Percentiles rank a stretch among this genome's conserved stretches.
Evolutionary conservation across 148 eudicot genomes (phyloP).

Genomic region (Fallopia convolvulus): DNA sequence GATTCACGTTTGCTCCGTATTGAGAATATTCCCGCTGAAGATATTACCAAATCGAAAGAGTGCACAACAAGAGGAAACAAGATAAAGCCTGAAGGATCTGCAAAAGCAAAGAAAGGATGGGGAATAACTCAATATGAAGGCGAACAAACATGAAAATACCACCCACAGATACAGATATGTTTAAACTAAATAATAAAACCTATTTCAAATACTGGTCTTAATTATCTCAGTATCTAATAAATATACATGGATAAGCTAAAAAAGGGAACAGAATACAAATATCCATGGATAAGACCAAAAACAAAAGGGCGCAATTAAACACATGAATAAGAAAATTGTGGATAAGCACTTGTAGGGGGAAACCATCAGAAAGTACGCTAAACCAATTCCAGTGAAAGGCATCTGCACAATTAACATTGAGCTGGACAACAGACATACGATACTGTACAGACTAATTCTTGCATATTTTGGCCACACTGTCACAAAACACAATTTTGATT

Average conservation of each 20-base stretch:
- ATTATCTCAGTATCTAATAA: neutral
- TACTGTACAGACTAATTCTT: neutral
- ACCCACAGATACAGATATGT: neutral
- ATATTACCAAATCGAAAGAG: constrained; percentile 90
- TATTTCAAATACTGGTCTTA: neutral
- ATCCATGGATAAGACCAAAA: neutral
- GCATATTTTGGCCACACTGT: neutral
- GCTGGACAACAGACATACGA: neutral
- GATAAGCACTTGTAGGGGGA: neutral
- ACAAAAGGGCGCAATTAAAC: neutral
- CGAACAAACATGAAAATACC: neutral
- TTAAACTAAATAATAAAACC: neutral
- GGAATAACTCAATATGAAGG: neutral
- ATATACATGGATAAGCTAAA: neutral
- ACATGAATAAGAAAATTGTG: neutral
- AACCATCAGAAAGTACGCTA: neutral
- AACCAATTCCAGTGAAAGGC: neutral
- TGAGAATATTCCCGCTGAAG: constrained; percentile 89
- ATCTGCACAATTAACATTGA: neutral
- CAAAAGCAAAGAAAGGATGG: constrained; percentile 18
- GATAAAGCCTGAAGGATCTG: constrained; percentile 99
- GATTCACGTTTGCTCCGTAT: constrained; percentile 73
- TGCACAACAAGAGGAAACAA: constrained; percentile 97
- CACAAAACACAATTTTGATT: neutral
- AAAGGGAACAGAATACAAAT: neutral